Evolutionary conservation across 306 rosid genomes (phyloP), one percentile per base, ranked within the genome.

Genomic region (Coriaria nepalensis): DNA sequence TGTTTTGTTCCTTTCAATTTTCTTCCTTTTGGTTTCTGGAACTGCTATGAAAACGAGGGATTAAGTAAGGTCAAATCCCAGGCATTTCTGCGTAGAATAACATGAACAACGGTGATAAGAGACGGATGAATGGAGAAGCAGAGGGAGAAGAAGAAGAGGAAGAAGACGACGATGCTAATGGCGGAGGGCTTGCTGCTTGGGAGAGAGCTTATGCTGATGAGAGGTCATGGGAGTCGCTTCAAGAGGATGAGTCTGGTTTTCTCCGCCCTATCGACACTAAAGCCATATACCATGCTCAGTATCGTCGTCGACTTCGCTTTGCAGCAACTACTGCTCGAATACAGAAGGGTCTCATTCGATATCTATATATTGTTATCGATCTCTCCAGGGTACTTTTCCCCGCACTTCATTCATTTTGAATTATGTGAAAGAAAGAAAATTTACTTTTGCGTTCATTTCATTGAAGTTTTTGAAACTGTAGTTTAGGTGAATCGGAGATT

Each of bases 191-290:
- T 37, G 87, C 77, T 8, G 97, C 95, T 7, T 90, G 97, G 97
- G 93, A 90, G 73, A 77, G 79, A 64, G 49, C 94, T 40, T 90
- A 90, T 44, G 93, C 93, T 5, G 95, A 90, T 50, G 97, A 90
- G 70, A 73, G 97, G 63, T 90, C 97, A 0, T 90, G 95, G 97
- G 97, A 90, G 56, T 70, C 84, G 32, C 68, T 84, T 59, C 87
- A 90, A 60, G 97, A 90, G 64, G 95, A 90, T 60, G 95, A 84
- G 73, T 84, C 92, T n/a, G 97, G 97, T 7, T 78, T 81, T 50
- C 95, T 90, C 49, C 93, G 95, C 49, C 93, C 97, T 35, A 67
- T 90, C 42, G 94, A 90, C 53, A 79, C 67, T 54, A 80, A 70
- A 7, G 71, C 77, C 66, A 65, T 90, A 46, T 67, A 77, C 38